Evolutionary conservation across 768 basidiomycete genomes (phyloP).

Genomic region (Mycena pura): DNA sequence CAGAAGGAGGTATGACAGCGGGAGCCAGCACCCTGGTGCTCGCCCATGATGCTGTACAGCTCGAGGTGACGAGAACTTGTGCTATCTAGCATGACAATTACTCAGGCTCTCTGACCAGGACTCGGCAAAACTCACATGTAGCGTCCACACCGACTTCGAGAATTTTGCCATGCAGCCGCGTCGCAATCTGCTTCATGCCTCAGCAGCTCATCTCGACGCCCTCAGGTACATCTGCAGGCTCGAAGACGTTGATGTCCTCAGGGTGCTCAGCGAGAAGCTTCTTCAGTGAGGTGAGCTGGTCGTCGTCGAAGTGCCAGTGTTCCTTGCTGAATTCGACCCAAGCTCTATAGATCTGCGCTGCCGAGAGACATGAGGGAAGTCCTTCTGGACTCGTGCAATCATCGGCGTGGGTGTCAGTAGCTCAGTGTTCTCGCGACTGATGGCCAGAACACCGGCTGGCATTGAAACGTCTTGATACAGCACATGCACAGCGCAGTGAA

Average conservation of each 20-base stretch:
- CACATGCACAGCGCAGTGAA: slow-evolving; percentile 29
- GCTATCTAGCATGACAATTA: slow-evolving; percentile 7
- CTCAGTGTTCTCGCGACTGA: slow-evolving; percentile 31
- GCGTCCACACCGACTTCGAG: slow-evolving; percentile 25
- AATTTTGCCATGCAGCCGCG: not conserved
- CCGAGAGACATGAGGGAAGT: slow-evolving; percentile 35
- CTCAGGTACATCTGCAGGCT: slow-evolving; percentile 4
- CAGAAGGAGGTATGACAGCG: slow-evolving; percentile 30
- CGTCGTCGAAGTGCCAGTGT: slow-evolving; percentile 27
- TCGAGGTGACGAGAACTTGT: slow-evolving; percentile 31
- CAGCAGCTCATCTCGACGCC: slow-evolving; percentile 23
- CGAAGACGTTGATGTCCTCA: slow-evolving; percentile 6
- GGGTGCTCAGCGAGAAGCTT: not conserved
- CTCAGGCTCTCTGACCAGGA: not conserved
- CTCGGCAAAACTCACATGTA: slow-evolving; percentile 17
- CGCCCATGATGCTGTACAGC: slow-evolving; percentile 31
- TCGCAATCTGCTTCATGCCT: slow-evolving; percentile 25
- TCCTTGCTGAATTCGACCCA: slow-evolving; percentile 36
- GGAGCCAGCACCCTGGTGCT: slow-evolving; percentile 32
- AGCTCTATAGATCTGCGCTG: slow-evolving; percentile 32
- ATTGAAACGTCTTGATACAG: slow-evolving; percentile 32
- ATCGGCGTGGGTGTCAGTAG: slow-evolving; percentile 32
- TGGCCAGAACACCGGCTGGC: slow-evolving; percentile 28
- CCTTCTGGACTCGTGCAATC: slow-evolving; percentile 40
- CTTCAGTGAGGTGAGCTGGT: slow-evolving; percentile 11